Evolutionary conservation across 352 stramenopile species (phyloP), one percentile per base, ranked within the genome.

Genomic region (Globisporangium acanthophoron): DNA sequence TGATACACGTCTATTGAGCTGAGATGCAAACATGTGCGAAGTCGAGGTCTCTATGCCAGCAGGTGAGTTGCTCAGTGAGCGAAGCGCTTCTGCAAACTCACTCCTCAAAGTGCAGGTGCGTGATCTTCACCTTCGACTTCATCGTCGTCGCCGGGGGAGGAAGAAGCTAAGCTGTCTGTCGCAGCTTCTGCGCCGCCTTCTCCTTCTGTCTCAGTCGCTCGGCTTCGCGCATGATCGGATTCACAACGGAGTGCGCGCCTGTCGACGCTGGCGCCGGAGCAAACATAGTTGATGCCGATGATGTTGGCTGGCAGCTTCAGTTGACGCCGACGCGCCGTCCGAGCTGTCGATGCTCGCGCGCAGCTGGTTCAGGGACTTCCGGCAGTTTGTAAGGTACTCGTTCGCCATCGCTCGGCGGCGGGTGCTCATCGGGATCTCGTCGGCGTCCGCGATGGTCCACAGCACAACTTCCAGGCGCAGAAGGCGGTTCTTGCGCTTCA

Each of bases 381-480:
- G 68, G 47, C 73, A 82, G 43, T 85, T 85, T 39, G 64, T 63
- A 3, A 70, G 65, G 52, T 78, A 85, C 44, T 80, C 74, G 31
- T 71, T 54, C 12, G 63, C 58, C 62, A 77, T 79, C 2, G 50
- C 70, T 40, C 67, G 69, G 20, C 49, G 64, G 27, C 60, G 58
- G 7, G 52, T 59, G 41, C 55, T 69, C 53, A 82, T 60, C 31
- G 66, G 46, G 41, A 80, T 40, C 39, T 67, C 66, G 0, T 65
- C 53, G 20, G 59, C 62, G 11, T 45, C 57, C 13, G 78, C 31
- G 18, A 87, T 45, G 15, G 74, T 53, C 16, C 59, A 54, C 39
- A 90, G 58, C 45, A 79, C 61, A 5, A 66, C 74, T 58, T 82
- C 66, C 2, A 90, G 66, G 46, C 73, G 84, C 54, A 77, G 51